Evolutionary conservation across 495 filamentous ascomycete genomes (phyloP).

Genomic region (Beverwykella pulmonaria): DNA sequence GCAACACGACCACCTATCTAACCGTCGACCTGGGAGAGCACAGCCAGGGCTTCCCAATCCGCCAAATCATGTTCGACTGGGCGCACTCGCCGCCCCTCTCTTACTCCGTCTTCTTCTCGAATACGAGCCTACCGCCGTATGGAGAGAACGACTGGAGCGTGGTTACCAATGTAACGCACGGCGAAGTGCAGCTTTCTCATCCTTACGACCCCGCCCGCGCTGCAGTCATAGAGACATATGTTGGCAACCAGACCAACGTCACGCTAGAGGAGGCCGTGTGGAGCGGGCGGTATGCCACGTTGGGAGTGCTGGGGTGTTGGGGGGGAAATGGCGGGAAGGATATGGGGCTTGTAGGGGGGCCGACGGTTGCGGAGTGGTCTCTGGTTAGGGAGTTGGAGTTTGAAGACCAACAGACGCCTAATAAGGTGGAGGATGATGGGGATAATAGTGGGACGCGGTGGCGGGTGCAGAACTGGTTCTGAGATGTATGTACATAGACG

Average conservation of each 20-base stretch:
- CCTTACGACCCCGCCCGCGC: neutral
- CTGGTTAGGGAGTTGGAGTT: slow-evolving; percentile 49
- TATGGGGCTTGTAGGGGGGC: slow-evolving; percentile 54
- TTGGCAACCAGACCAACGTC: slow-evolving; percentile 46
- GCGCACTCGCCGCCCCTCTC: slow-evolving; percentile 60
- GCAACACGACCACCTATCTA: slow-evolving; percentile 53
- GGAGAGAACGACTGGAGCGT: neutral
- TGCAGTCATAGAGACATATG: slow-evolving; percentile 42
- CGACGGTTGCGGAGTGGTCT: slow-evolving; percentile 74
- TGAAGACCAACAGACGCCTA: neutral
- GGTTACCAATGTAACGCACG: neutral
- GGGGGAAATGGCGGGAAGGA: slow-evolving; percentile 42
- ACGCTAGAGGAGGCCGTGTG: slow-evolving; percentile 40
- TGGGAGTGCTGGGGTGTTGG: slow-evolving; percentile 51
- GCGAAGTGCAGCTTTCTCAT: neutral
- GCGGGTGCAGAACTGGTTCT: too few relatives aligned
- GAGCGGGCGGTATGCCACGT: slow-evolving; percentile 47
- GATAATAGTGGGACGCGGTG: neutral
- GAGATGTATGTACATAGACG: too few relatives aligned
- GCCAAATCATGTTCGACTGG: slow-evolving; percentile 68
- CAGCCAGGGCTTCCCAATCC: slow-evolving; percentile 47
- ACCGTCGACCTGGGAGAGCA: slow-evolving; percentile 49
- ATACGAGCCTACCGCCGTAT: slow-evolving; percentile 32
- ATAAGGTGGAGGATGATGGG: neutral
- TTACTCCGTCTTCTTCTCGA: slow-evolving; percentile 60